These are phyloP conservation scores for Lasiosphaeria ovina DNA, from an alignment of 495 filamentous ascomycete genomes.

Conservation along the genomic window DNA sequence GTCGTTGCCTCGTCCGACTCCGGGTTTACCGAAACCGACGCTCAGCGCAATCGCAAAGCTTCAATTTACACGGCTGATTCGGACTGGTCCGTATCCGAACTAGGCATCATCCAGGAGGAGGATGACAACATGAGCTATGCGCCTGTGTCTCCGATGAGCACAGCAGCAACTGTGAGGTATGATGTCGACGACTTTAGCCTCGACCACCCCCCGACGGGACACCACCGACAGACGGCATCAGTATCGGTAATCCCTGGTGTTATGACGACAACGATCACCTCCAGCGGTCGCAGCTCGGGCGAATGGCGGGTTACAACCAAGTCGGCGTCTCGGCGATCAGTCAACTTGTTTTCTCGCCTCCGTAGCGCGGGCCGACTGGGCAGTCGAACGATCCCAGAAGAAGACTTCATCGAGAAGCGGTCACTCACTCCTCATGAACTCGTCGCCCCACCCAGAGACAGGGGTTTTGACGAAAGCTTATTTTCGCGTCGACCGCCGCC, in stretches of 20 bases:
- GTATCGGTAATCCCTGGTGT: neutral
- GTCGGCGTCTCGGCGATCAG: constrained; percentile 1
- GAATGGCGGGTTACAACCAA: constrained; percentile 14
- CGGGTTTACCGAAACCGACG: constrained; percentile 3
- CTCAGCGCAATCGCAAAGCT: neutral
- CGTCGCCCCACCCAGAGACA: neutral
- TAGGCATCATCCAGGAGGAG: constrained; percentile 22
- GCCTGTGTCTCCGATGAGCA: constrained; percentile 18
- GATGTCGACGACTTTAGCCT: neutral
- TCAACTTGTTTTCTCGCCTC: constrained; percentile 18
- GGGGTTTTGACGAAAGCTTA: neutral
- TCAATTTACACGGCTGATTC: neutral
- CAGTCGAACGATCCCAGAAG: constrained; percentile 1
- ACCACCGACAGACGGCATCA: neutral
- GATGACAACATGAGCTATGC: constrained; percentile 9
- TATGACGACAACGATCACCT: constrained; percentile 3
- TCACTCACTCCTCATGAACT: constrained; percentile 24
- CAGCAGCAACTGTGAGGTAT: constrained; percentile 13
- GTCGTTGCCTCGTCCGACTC: constrained; percentile 13
- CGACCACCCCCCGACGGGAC: constrained; percentile 7
- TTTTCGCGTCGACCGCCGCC: neutral
- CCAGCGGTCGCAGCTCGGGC: constrained; percentile 6
- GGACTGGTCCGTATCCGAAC: constrained; percentile 3
- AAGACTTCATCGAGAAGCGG: constrained; percentile 20
- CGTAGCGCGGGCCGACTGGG: constrained; percentile 7